phyloP scores from a whole-genome alignment of 306 rosid species.

The Delonix regia region DNA sequence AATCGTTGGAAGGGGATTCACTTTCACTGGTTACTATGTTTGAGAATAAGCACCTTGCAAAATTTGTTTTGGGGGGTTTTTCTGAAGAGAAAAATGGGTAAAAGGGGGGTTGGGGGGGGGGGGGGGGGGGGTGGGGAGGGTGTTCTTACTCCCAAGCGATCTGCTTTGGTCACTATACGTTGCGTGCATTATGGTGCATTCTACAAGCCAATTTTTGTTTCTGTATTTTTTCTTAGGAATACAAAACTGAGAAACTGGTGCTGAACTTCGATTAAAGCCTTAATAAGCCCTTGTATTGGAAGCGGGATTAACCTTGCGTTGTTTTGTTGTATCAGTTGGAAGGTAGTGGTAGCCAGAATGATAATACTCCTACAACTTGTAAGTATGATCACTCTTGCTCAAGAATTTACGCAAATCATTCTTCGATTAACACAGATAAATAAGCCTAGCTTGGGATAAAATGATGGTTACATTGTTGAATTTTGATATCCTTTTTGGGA shows the following conservation, averaged over 20 bases:
- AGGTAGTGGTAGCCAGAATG: constrained; percentile 40
- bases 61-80: constrained; percentile 26
- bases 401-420: neutral
- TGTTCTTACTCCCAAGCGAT: constrained; percentile 43
- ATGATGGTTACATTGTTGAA: neutral
- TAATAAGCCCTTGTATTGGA: constrained; percentile 66
- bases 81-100: neutral
- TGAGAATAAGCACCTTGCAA: constrained; percentile 43
- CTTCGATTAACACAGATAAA: neutral
- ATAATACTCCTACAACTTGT: constrained; percentile 31
- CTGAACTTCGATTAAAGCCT: constrained; percentile 55
- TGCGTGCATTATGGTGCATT: constrained; percentile 47
- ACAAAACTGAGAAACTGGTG: constrained; percentile 50
- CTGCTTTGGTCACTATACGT: constrained; percentile 45
- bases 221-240: constrained; percentile 34
- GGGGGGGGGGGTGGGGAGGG: neutral
- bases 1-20: constrained; percentile 91
- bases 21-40: constrained; percentile 81
- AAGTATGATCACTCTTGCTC: neutral
- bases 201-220: constrained; percentile 51
- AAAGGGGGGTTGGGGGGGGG: neutral
- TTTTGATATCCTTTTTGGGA: neutral
- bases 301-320: constrained; percentile 53
- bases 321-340: constrained; percentile 41
- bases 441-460: neutral